Evolutionary conservation across 345 rosid genomes (phyloP).

Genomic region (Passiflora organensis): DNA sequence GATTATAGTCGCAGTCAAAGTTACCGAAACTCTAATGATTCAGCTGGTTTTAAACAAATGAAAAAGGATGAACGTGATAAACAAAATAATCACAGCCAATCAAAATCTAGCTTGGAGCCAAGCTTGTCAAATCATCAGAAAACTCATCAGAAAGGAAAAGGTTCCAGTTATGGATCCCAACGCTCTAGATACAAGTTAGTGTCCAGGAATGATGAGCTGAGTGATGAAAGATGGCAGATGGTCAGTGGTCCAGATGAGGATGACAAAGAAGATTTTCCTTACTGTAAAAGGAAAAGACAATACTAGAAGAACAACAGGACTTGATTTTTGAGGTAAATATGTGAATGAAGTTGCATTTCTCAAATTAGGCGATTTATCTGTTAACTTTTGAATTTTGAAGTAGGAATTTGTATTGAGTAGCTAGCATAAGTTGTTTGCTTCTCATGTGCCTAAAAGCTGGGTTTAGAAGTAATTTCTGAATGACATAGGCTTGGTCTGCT

Average conservation of each 20-base stretch:
- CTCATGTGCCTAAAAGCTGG: conserved; percentile 7
- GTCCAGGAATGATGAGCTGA: conserved; percentile 7
- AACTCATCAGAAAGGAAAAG: conserved; percentile 18
- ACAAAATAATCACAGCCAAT: conserved; percentile 19
- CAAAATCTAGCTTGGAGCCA: conserved; percentile 24
- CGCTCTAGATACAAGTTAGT: conserved; percentile 16
- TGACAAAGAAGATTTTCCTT: conserved; percentile 14
- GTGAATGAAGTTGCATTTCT: conserved; percentile 26
- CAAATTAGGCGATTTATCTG: conserved; percentile 17
- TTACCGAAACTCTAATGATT: conserved; percentile 5
- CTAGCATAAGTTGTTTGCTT: conserved; percentile 5
- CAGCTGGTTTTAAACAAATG: conserved; percentile 17
- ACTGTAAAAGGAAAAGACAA: conserved; percentile 20
- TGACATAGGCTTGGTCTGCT: conserved; percentile 6
- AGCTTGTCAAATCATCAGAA: conserved; percentile 12
- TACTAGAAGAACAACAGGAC: conserved; percentile 17
- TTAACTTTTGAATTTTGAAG: conserved; percentile 16
- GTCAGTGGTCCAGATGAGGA: conserved; percentile 21
- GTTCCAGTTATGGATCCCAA: conserved; percentile 16
- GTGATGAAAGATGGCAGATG: conserved; percentile 44
- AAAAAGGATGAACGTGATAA: conserved; percentile 12
- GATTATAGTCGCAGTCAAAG: conserved; percentile 24
- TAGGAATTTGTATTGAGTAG: conserved; percentile 24
- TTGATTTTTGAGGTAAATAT: conserved; percentile 35
- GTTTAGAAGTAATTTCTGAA: conserved; percentile 12